Evolutionary conservation across 1,284 basidiomycete genomes (phyloP).

Genomic region (Apiotrichum montevideense): DNA sequence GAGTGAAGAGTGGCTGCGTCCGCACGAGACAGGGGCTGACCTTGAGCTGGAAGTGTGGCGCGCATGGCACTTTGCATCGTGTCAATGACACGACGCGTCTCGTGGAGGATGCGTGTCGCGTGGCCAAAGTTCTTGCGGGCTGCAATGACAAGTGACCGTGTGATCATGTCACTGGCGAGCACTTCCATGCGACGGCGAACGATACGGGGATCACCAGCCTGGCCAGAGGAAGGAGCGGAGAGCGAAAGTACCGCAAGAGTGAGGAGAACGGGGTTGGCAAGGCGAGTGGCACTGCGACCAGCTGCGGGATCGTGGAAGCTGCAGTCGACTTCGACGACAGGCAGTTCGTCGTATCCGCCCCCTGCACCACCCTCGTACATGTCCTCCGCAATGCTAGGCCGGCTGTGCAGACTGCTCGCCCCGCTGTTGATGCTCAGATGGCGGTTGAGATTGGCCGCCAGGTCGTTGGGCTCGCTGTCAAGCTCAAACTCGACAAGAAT

Average conservation of each 20-base stretch:
- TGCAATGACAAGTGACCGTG: slow-evolving; percentile 79
- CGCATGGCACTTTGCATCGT: slow-evolving; percentile 66
- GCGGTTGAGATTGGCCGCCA: neutral
- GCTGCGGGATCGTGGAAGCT: slow-evolving; percentile 84
- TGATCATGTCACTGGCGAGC: slow-evolving; percentile 88
- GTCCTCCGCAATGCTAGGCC: slow-evolving; percentile 1
- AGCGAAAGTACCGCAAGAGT: slow-evolving; percentile 76
- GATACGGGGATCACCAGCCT: slow-evolving; percentile 71
- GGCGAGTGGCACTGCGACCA: slow-evolving; percentile 69
- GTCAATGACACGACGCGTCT: slow-evolving; percentile 81
- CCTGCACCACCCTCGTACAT: slow-evolving; percentile 58
- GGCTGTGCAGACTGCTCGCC: neutral
- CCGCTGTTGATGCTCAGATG: slow-evolving; percentile 5
- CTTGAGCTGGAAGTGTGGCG: slow-evolving; percentile 42
- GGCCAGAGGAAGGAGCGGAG: slow-evolving; percentile 49
- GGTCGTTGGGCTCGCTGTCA: slow-evolving; percentile 43
- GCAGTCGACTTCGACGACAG: slow-evolving; percentile 84
- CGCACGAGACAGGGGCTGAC: slow-evolving; percentile 57
- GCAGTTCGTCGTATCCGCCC: slow-evolving; percentile 83
- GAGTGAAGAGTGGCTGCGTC: slow-evolving; percentile 64
- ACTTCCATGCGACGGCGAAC: slow-evolving; percentile 90
- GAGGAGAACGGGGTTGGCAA: slow-evolving; percentile 79
- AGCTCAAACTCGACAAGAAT: slow-evolving; percentile 90
- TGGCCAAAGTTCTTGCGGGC: slow-evolving; percentile 77
- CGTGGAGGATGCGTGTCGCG: slow-evolving; percentile 76